Conservation (phyloP, 2,329 filamentous ascomycete species). For the Colletotrichum kahawae region DNA sequence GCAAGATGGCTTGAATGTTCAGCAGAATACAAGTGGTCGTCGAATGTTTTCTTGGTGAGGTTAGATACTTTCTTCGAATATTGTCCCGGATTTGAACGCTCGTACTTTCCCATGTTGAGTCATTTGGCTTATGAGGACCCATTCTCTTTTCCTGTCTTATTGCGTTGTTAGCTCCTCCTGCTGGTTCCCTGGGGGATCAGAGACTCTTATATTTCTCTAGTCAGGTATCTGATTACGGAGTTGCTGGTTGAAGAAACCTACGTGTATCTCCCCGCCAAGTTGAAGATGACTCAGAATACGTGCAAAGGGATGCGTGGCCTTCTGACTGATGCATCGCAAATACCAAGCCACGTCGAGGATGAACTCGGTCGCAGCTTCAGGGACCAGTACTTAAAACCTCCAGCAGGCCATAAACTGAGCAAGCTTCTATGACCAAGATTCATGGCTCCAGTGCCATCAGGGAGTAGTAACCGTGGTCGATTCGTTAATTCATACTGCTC, state of each 20-base stretch:
- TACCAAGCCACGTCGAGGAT: neutral
- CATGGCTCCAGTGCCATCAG: neutral
- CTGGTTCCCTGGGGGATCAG: neutral
- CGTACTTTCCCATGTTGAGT: neutral
- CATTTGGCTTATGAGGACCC: neutral
- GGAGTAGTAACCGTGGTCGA: neutral
- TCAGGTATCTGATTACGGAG: neutral
- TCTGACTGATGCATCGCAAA: neutral
- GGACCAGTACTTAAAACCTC: accelerated
- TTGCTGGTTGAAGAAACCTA: accelerated
- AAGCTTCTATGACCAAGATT: neutral
- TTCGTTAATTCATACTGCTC: neutral
- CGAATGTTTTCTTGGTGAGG: neutral
- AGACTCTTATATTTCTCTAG: neutral
- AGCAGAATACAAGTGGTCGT: neutral
- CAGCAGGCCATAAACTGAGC: neutral
- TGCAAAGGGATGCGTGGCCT: too few relatives aligned
- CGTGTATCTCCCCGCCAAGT: neutral
- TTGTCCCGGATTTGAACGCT: neutral
- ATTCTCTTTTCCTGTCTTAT: neutral
- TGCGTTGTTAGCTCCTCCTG: neutral
- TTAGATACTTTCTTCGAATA: neutral
- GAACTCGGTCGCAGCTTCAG: neutral
- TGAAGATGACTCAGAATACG: neutral
- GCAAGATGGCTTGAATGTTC: neutral